Percentiles rank a stretch among this genome's conserved stretches.
Conservation (phyloP, 305 asterid genomes). For the Fraxinus sp. region DNA sequence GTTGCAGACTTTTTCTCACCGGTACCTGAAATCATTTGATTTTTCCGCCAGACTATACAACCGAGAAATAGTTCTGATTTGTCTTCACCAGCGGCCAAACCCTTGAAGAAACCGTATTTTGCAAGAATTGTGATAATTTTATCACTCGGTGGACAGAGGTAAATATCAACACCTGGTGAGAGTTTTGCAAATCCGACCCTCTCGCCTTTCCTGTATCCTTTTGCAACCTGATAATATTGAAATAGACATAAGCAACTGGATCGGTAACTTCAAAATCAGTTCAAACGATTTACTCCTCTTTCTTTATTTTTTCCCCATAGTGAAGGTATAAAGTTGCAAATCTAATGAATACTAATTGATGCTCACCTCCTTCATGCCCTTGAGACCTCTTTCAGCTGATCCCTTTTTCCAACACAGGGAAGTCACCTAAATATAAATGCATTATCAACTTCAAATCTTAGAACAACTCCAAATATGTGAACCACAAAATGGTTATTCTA, state of each 20-base stretch:
- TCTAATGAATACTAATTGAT: background rate
- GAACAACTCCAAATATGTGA: background rate
- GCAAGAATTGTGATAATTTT: slow-evolving; percentile 31
- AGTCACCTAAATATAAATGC: slow-evolving; percentile 25
- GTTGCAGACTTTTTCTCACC: background rate
- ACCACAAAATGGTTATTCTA: background rate
- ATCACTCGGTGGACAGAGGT: slow-evolving; percentile 32
- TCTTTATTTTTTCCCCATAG: background rate
- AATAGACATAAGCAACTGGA: background rate
- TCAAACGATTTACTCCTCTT: background rate
- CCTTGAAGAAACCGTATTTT: slow-evolving; percentile 28
- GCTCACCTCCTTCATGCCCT: slow-evolving; percentile 29
- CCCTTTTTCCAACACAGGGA: slow-evolving; percentile 32
- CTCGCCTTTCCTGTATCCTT: slow-evolving; percentile 18
- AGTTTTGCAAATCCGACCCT: slow-evolving; percentile 31
- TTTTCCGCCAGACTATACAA: slow-evolving; percentile 37
- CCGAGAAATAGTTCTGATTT: slow-evolving; percentile 31
- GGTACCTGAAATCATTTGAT: slow-evolving; percentile 1
- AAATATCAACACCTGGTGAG: slow-evolving; percentile 25
- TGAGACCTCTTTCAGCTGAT: slow-evolving; percentile 22
- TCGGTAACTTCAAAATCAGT: background rate
- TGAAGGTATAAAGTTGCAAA: background rate
- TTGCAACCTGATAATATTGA: slow-evolving; percentile 23
- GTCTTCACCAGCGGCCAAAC: slow-evolving; percentile 22
- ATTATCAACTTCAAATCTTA: background rate